phyloP scores from a whole-genome alignment of 495 filamentous ascomycete genomes.

The Evansstolkia leycettana region DNA sequence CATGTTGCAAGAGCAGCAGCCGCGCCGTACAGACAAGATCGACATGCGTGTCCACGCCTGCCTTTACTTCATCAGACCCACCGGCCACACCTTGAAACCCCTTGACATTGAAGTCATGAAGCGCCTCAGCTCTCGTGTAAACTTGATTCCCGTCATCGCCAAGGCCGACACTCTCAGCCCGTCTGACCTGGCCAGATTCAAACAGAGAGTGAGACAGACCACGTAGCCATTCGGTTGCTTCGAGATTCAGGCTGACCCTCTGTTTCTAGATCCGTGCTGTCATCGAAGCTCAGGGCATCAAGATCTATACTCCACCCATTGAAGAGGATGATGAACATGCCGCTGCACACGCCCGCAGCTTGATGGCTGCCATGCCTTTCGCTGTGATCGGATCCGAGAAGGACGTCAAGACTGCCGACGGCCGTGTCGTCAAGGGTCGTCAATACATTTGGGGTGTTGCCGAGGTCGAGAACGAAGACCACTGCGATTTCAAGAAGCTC shows the following conservation, averaged over 20 bases:
- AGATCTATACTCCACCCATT: conserved; percentile 94
- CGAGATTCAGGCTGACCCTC: neutral
- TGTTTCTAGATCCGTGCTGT: conserved; percentile 79
- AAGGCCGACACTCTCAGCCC: conserved; percentile 98
- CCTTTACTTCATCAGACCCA: conserved; percentile 97
- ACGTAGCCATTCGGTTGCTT: too few species aligned
- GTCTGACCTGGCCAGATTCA: conserved; percentile 79
- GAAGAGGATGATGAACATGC: conserved; percentile 98
- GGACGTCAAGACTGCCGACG: conserved; percentile 92
- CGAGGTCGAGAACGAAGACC: conserved; percentile 98
- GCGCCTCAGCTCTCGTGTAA: conserved; percentile 90
- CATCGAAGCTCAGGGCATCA: conserved; percentile 96
- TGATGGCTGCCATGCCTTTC: conserved; percentile 97
- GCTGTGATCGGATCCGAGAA: conserved; percentile 98
- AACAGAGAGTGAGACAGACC: conserved; percentile 58
- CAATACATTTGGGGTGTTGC: conserved; percentile 99
- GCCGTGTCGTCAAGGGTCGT: conserved; percentile 93
- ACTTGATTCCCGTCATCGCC: conserved; percentile 94
- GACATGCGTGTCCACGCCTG: conserved; percentile 98
- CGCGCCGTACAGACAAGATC: conserved; percentile 93
- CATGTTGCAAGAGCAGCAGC: conserved; percentile 99
- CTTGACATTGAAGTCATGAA: conserved; percentile 99
- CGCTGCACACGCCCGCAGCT: conserved; percentile 79
- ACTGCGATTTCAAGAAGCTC: conserved; percentile 99
- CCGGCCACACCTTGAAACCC: conserved; percentile 95